A percentile compares a stretch with the other conserved stretches of the same genome.
Evolutionary conservation across 108 stramenopile genomes (phyloP).

Genomic region (Cyclotella cryptica): DNA sequence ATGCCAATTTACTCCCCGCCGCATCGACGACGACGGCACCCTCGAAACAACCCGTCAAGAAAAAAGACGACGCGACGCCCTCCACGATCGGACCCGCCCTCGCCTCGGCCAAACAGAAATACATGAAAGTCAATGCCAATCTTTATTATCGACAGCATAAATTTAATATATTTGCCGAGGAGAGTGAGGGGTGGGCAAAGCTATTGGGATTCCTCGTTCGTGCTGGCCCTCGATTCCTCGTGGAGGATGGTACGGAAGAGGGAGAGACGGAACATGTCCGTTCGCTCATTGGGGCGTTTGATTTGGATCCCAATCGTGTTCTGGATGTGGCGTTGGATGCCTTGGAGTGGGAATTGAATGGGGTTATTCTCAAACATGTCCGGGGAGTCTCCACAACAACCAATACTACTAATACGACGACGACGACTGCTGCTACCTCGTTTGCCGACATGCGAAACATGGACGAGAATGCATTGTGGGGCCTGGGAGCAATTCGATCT

Average conservation of each 20-base stretch:
- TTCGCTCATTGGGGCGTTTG: constrained; percentile 90
- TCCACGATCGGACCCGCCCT: neutral
- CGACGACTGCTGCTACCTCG: no score
- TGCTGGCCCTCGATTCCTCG: neutral
- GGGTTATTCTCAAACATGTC: neutral
- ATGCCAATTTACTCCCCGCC: constrained; percentile 35
- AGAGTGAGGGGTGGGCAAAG: constrained; percentile 95
- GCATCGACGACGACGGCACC: constrained; percentile 6
- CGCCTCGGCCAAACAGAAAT: constrained; percentile 45
- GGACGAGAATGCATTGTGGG: neutral
- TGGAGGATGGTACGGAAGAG: neutral
- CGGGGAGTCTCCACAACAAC: neutral
- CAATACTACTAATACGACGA: no score
- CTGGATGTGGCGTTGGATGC: constrained; percentile 87
- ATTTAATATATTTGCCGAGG: constrained; percentile 93
- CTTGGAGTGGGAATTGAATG: constrained; percentile 60
- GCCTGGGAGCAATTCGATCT: constrained; percentile 8
- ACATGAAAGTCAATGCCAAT: constrained; percentile 85
- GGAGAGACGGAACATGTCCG: constrained; percentile 17
- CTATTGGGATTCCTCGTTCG: constrained; percentile 53
- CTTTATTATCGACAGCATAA: constrained; percentile 91
- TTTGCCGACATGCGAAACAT: neutral
- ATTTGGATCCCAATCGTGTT: constrained; percentile 95
- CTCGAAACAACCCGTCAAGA: neutral
- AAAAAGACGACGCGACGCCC: neutral